These are phyloP conservation scores for Colletotrichum liriopes DNA, from an alignment of 2,329 filamentous ascomycete species.

Conservation along the genomic window DNA sequence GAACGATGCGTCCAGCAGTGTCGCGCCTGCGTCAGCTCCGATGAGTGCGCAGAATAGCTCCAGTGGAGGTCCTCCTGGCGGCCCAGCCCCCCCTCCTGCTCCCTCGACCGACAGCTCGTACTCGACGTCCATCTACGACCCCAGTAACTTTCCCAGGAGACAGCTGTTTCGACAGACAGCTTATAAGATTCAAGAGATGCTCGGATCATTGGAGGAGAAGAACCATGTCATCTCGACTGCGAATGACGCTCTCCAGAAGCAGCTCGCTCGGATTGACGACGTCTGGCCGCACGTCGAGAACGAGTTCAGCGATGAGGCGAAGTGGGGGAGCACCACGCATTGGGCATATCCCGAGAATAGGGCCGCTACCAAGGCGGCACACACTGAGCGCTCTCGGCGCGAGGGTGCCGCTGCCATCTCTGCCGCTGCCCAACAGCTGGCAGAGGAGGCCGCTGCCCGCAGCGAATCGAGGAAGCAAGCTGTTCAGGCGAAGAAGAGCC, in stretches of 20 bases:
- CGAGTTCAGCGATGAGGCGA: slow-evolving; percentile 95
- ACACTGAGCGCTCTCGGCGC: slow-evolving; percentile 81
- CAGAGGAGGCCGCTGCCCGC: slow-evolving; percentile 86
- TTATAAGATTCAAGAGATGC: slow-evolving; percentile 84
- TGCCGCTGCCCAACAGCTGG: slow-evolving; percentile 82
- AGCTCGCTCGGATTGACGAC: slow-evolving; percentile 87
- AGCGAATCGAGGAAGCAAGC: slow-evolving; percentile 90
- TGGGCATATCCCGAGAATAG: slow-evolving; percentile 96
- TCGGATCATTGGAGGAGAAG: slow-evolving; percentile 95
- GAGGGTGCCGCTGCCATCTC: slow-evolving; percentile 86
- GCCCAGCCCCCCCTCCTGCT: slow-evolving; percentile 53
- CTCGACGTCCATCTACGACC: slow-evolving; percentile 64
- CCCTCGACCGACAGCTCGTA: slow-evolving; percentile 62
- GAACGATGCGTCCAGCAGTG: slow-evolving; percentile 61
- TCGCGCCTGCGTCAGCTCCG: slow-evolving; percentile 61
- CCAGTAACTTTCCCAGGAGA: slow-evolving; percentile 75
- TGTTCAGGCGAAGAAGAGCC: slow-evolving; percentile 81
- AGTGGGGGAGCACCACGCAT: slow-evolving; percentile 90
- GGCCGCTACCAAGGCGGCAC: slow-evolving; percentile 69
- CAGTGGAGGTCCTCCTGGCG: slow-evolving; percentile 56
- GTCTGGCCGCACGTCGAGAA: slow-evolving; percentile 88
- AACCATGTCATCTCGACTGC: slow-evolving; percentile 96
- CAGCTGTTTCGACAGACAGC: slow-evolving; percentile 85
- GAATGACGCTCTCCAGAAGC: slow-evolving; percentile 88
- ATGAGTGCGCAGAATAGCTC: slow-evolving; percentile 68